A percentile compares a stretch with the other conserved stretches of the same genome.
These are phyloP conservation scores for Tieghemostelium lacteum DNA, from an alignment of 78 protist species.

Conservation along the genomic window DNA sequence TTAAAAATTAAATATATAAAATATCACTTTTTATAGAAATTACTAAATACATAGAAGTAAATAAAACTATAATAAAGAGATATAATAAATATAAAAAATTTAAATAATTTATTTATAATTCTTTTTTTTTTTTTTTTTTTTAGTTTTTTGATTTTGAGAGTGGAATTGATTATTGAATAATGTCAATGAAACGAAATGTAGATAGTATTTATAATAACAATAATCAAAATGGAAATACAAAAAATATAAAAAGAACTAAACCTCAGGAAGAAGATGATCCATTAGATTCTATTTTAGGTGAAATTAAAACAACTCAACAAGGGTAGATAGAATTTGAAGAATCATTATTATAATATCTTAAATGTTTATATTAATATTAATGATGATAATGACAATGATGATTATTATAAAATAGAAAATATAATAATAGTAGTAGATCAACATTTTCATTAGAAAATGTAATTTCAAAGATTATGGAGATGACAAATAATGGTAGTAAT, in stretches of 20 bases:
- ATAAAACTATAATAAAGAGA: no score
- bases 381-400: background rate
- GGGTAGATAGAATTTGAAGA: slow-evolving; percentile 25
- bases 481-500: slow-evolving; percentile 4
- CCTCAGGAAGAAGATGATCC: slow-evolving; percentile 30
- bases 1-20: no score
- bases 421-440: slow-evolving; percentile 5
- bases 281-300: slow-evolving; percentile 36
- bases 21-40: no score
- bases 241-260: slow-evolving; percentile 20
- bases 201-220: background rate
- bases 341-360: background rate
- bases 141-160: no score
- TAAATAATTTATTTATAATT: no score
- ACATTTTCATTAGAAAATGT: slow-evolving; percentile 39
- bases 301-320: slow-evolving; percentile 20
- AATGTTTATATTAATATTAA: background rate
- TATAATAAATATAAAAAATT: no score
- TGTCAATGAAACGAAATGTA: background rate
- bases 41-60: no score
- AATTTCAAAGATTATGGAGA: slow-evolving; percentile 20
- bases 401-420: background rate
- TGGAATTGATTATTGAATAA: no score
- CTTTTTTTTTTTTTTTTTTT: no score
- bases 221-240: slow-evolving; percentile 1